Percentiles rank a stretch among this genome's conserved stretches.
Conservation (phyloP, 2,329 filamentous ascomycete species). For the Hypoxylon sp. region DNA sequence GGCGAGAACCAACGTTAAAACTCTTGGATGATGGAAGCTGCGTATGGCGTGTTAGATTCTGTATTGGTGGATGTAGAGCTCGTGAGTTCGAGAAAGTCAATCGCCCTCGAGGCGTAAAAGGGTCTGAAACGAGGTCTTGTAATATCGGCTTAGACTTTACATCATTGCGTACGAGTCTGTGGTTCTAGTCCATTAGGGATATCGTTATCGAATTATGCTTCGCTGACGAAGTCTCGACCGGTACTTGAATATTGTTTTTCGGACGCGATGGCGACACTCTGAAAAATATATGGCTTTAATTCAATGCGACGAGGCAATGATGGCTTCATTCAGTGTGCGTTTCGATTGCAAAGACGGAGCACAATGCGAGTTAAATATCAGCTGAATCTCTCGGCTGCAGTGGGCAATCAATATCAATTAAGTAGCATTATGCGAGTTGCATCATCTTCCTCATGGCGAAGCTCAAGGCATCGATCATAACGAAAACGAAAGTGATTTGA, state of each 20-base stretch:
- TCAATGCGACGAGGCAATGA: neutral
- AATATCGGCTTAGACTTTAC: neutral
- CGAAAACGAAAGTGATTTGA: conserved; percentile 32
- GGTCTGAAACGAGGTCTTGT: neutral
- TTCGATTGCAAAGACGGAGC: neutral
- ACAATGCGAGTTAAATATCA: neutral
- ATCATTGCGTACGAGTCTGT: neutral
- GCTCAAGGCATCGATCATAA: conserved; percentile 34
- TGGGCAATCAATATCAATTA: no score
- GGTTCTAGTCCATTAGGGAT: neutral
- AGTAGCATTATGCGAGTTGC: neutral
- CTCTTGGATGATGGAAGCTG: neutral
- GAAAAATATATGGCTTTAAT: neutral
- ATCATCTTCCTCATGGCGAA: conserved; percentile 37
- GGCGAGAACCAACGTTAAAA: neutral
- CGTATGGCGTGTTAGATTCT: neutral
- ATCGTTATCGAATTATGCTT: neutral
- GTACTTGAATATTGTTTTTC: neutral
- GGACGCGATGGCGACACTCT: neutral
- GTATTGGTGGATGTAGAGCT: neutral
- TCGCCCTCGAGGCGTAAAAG: neutral
- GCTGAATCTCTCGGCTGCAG: neutral
- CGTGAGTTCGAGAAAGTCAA: neutral
- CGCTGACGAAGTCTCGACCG: neutral
- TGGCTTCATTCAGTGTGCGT: neutral